Evolutionary conservation across 2,329 filamentous ascomycete genomes (phyloP), one percentile per base, ranked within the genome.

Genomic region (Pseudocercospora musae): DNA sequence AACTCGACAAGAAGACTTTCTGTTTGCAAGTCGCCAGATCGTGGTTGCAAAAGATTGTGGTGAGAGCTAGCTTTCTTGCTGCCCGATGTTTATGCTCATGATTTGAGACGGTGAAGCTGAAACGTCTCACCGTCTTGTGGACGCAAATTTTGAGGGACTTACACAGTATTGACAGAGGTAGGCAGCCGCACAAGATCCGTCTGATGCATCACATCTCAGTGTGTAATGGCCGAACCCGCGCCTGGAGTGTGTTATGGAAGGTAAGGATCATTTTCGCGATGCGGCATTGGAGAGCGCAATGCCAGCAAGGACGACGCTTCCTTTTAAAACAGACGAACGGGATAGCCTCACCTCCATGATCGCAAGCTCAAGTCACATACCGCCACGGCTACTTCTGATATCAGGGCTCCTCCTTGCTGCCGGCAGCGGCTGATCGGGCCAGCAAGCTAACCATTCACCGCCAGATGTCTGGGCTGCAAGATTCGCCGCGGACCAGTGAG

Each of bases 201-300:
- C 52, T 61, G 61, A 66, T 62, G 59, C 61, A 66, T 68, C 66
- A 68, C 63, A 68, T 68, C 59, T 54, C 48, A 61, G 18, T 25
- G 23, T 29, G 40, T 42, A 56, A 54, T 37, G 56, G 40, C 37
- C 56, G 25, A 18, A 29, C 58, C 55, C 60, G 50, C 57, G 33
- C 52, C 49, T 59, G 46, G 40, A 59, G 46, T 54, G 58, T 25
- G 42, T 55, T 56, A 44, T 21, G 31, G 6, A 42, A 48, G 33
- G 54, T 20, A 33, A 49, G 37, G 57, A 50, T 59, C 50, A 54
- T 53, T 58, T 59, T 63, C 53, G 57, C 53, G 55, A 31, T 57
- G 55, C 55, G 10, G 55, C 55, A 29, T 57, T 57, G 55, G 55
- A 53, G 48, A 40, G 33, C 37, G 31, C 60, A 37, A 44, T 58